Percentiles rank a stretch among this genome's conserved stretches.
Evolutionary conservation across 2,329 filamentous ascomycete species (phyloP).

Genomic region (Colletotrichum limetticola): DNA sequence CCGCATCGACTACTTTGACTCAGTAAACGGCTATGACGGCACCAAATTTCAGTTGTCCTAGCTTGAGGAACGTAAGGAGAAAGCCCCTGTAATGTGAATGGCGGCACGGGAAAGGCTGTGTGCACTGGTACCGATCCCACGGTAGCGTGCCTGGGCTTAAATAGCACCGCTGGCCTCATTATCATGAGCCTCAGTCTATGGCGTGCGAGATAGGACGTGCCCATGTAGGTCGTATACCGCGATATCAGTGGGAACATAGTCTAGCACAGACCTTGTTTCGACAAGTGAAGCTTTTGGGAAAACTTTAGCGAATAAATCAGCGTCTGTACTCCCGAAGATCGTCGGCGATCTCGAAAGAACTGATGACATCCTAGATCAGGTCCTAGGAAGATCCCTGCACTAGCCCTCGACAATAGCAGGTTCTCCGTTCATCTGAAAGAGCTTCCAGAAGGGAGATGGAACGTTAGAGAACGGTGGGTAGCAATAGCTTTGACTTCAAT

Average conservation of each 20-base stretch:
- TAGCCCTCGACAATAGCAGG: not conserved
- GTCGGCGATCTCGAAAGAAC: not conserved
- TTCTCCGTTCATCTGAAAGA: not conserved
- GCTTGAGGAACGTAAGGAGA: not conserved
- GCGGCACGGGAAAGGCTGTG: no score
- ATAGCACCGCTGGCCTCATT: not conserved
- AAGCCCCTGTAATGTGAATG: no score
- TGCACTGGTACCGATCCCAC: no score
- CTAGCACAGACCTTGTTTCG: not conserved
- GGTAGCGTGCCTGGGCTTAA: not conserved
- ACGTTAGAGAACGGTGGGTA: not conserved
- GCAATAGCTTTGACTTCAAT: not conserved
- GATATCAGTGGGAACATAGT: not conserved
- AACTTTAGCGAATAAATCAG: not conserved
- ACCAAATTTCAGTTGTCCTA: not conserved
- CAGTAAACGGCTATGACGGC: not conserved
- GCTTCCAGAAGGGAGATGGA: not conserved
- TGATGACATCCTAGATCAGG: not conserved
- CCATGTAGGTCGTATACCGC: not conserved
- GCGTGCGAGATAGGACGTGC: not conserved
- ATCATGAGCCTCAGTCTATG: not conserved
- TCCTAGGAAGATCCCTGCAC: not conserved
- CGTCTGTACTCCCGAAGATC: not conserved
- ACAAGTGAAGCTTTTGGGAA: not conserved
- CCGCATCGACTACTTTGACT: not conserved